Evolutionary conservation across 2,329 filamentous ascomycete genomes (phyloP).

Genomic region (Penicillium sp.): DNA sequence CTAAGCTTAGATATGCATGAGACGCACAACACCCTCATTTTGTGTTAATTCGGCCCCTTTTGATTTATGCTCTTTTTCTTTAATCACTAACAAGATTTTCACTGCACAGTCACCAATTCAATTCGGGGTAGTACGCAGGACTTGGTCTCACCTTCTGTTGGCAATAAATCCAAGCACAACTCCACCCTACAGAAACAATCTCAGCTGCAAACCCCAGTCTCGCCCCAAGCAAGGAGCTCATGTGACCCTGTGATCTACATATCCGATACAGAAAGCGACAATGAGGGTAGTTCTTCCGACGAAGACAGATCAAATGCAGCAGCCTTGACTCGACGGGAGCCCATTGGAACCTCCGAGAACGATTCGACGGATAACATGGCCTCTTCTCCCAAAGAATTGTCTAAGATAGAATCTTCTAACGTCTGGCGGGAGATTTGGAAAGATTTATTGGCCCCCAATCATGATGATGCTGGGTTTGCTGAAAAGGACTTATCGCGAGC

Average conservation of each 20-base stretch:
- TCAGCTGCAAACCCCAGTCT: too few relatives aligned
- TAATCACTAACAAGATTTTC: not conserved
- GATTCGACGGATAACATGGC: not conserved
- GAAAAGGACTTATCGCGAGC: too few relatives aligned
- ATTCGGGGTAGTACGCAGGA: not conserved
- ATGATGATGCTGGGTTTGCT: too few relatives aligned
- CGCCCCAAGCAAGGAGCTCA: too few relatives aligned
- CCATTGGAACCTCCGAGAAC: not conserved
- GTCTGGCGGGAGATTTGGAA: too few relatives aligned
- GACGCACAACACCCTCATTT: not conserved
- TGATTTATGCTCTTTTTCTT: not conserved
- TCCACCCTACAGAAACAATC: too few relatives aligned
- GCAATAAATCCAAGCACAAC: too few relatives aligned
- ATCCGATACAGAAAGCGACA: not conserved
- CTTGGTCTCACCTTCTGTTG: not conserved
- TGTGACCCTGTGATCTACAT: too few relatives aligned
- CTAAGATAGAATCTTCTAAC: too few relatives aligned
- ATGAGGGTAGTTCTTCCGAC: not conserved
- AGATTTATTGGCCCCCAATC: too few relatives aligned
- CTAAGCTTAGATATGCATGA: not conserved
- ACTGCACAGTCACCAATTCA: not conserved
- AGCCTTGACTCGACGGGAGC: not conserved
- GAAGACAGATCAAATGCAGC: not conserved
- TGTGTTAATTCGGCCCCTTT: not conserved
- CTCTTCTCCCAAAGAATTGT: too few relatives aligned